These are phyloP conservation scores for Aspergillus intermedius DNA, from an alignment of 2,329 filamentous ascomycete species.

Conservation along the genomic window DNA sequence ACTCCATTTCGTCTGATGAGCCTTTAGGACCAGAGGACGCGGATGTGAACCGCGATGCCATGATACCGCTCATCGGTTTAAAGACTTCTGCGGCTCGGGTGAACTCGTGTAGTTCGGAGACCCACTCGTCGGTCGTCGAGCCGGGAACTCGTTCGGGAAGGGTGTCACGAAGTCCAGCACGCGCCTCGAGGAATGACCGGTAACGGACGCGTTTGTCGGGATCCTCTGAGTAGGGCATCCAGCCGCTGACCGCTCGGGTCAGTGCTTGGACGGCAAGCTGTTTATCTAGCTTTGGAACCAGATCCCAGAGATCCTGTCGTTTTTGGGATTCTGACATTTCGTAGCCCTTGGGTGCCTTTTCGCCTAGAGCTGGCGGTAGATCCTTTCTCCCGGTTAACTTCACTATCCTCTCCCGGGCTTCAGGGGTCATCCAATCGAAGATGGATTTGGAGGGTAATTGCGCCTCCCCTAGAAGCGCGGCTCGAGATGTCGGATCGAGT, in stretches of 20 bases:
- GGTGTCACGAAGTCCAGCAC: slow-evolving; percentile 55
- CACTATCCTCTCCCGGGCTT: slow-evolving; percentile 69
- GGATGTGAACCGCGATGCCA: slow-evolving; percentile 89
- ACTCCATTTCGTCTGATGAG: slow-evolving; percentile 31
- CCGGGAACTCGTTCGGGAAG: slow-evolving; percentile 52
- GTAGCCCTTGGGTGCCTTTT: slow-evolving; percentile 61
- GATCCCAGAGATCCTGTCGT: slow-evolving; percentile 51
- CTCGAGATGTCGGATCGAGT: slow-evolving; percentile 69
- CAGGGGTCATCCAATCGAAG: slow-evolving; percentile 81
- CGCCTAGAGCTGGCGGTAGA: slow-evolving; percentile 69
- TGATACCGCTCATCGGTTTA: slow-evolving; percentile 82
- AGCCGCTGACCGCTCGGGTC: slow-evolving; percentile 57
- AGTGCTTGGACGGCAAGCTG: slow-evolving; percentile 63
- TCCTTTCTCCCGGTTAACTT: slow-evolving; percentile 67
- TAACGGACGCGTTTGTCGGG: slow-evolving; percentile 75
- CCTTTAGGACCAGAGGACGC: slow-evolving; percentile 33
- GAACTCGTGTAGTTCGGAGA: slow-evolving; percentile 74
- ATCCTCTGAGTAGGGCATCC: slow-evolving; percentile 80
- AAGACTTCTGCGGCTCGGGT: slow-evolving; percentile 70
- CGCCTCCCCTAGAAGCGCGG: slow-evolving; percentile 72
- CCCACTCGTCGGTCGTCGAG: slow-evolving; percentile 64
- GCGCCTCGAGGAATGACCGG: slow-evolving; percentile 69
- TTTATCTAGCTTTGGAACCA: slow-evolving; percentile 60
- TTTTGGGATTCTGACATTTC: slow-evolving; percentile 58
- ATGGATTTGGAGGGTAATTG: slow-evolving; percentile 85